phyloP scores from a whole-genome alignment of 148 eudicot genomes.

The Cornus controversa region DNA sequence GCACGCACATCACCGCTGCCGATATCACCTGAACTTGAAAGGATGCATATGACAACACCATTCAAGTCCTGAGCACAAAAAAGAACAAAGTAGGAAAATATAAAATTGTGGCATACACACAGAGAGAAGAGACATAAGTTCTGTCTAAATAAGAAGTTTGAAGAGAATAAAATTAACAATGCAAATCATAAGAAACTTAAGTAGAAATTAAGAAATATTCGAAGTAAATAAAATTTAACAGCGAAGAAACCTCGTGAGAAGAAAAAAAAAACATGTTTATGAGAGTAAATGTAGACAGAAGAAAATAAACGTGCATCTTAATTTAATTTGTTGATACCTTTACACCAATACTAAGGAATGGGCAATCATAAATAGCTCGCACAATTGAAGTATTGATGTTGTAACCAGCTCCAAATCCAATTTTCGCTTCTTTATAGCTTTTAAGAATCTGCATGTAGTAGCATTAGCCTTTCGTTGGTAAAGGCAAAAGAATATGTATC shows the following conservation, averaged over 20 bases:
- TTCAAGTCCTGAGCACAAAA: constrained; percentile 49
- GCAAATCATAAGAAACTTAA: background rate
- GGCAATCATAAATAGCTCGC: constrained; percentile 77
- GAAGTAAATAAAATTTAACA: background rate
- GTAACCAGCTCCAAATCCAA: constrained; percentile 79
- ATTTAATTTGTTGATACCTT: constrained; percentile 44
- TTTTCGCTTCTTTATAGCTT: constrained; percentile 56
- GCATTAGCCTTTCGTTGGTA: constrained; percentile 23
- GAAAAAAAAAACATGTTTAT: background rate
- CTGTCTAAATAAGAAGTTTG: background rate
- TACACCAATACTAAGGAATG: constrained; percentile 67
- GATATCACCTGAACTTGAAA: constrained; percentile 58
- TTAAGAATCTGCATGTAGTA: constrained; percentile 54
- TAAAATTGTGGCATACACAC: background rate
- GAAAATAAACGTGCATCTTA: background rate
- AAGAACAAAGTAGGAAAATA: background rate
- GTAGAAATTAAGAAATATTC: background rate
- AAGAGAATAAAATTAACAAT: background rate
- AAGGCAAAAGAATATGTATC: too few relatives aligned
- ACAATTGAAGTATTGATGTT: constrained; percentile 57
- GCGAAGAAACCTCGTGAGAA: background rate
- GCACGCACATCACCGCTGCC: constrained; percentile 43
- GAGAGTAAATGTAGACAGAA: background rate
- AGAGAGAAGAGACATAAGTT: background rate
- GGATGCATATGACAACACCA: constrained; percentile 58